These are phyloP conservation scores for Xerocomus minutiporus DNA, from an alignment of 1,284 basidiomycete species.

Conservation along the genomic window DNA sequence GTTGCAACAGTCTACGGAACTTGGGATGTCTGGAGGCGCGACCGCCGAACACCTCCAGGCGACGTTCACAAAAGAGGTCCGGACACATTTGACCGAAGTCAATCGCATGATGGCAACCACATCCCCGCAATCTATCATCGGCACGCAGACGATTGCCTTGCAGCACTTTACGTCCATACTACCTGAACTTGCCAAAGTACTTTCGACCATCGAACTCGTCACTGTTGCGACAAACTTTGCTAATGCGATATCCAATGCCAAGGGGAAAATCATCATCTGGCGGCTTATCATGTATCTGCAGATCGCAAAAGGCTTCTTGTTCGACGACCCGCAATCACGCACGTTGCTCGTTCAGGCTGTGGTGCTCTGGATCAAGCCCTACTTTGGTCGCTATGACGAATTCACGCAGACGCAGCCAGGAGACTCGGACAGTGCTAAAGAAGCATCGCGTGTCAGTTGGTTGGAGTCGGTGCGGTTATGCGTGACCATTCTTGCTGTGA, in stretches of 20 bases:
- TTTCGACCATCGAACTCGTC: conserved; percentile 76
- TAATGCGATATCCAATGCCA: conserved; percentile 73
- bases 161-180: conserved; percentile 93
- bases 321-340: conserved; percentile 79
- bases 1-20: conserved; percentile 77
- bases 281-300: conserved; percentile 93
- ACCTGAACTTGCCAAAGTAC: conserved; percentile 81
- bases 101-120: conserved; percentile 85
- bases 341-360: conserved; percentile 83
- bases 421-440: conserved; percentile 62
- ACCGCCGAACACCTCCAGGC: conserved; percentile 84
- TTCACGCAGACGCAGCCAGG: conserved; percentile 56
- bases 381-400: conserved; percentile 90
- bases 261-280: conserved; percentile 88
- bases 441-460: conserved; percentile 82
- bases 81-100: conserved; percentile 73
- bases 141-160: conserved; percentile 90
- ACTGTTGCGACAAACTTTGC: conserved; percentile 84
- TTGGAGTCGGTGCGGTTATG: conserved; percentile 85
- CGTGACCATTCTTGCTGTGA: conserved; percentile 81
- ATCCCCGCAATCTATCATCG: conserved; percentile 82
- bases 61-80: conserved; percentile 80
- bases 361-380: conserved; percentile 90
- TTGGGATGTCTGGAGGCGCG: conserved; percentile 70
- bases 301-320: conserved; percentile 83